Evolutionary conservation across 345 rosid species (phyloP).

Genomic region (Hirschfeldia incana): DNA sequence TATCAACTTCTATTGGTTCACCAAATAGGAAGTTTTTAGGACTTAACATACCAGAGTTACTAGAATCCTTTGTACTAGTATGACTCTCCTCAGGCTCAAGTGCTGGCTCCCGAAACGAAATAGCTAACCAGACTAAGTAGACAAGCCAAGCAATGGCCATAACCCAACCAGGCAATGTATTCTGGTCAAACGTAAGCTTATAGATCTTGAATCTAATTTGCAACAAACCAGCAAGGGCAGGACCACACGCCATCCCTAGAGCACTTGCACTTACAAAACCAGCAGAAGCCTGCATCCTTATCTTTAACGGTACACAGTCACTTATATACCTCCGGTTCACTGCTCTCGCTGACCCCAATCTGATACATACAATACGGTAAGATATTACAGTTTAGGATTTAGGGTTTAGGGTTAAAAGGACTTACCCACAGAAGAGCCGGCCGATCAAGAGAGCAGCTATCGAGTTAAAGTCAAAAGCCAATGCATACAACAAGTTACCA

Average conservation of each 20-base stretch:
- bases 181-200: slow-evolving; percentile 73
- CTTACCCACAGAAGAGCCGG: slow-evolving; percentile 90
- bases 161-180: slow-evolving; percentile 96
- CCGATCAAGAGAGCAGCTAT: slow-evolving; percentile 71
- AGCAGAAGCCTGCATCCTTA: slow-evolving; percentile 97
- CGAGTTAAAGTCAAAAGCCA: slow-evolving; percentile 82
- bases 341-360: slow-evolving; percentile 98
- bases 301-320: slow-evolving; percentile 86
- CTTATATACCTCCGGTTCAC: slow-evolving; percentile 96
- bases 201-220: slow-evolving; percentile 75
- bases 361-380: slow-evolving; percentile 36
- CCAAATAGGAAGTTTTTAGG: not conserved
- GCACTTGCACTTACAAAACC: slow-evolving; percentile 99
- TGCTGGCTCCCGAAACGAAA: slow-evolving; percentile 77
- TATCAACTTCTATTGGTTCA: not conserved
- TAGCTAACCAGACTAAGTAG: slow-evolving; percentile 73
- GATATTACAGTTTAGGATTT: too few species aligned
- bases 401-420: not conserved
- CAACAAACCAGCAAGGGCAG: slow-evolving; percentile 92
- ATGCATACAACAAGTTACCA: slow-evolving; percentile 80
- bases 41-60: slow-evolving; percentile 43
- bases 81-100: slow-evolving; percentile 46
- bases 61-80: slow-evolving; percentile 38
- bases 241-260: slow-evolving; percentile 99
- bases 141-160: slow-evolving; percentile 92